Evolutionary conservation across 2,329 filamentous ascomycete genomes (phyloP).

Genomic region (Pseudocercospora cruenta): DNA sequence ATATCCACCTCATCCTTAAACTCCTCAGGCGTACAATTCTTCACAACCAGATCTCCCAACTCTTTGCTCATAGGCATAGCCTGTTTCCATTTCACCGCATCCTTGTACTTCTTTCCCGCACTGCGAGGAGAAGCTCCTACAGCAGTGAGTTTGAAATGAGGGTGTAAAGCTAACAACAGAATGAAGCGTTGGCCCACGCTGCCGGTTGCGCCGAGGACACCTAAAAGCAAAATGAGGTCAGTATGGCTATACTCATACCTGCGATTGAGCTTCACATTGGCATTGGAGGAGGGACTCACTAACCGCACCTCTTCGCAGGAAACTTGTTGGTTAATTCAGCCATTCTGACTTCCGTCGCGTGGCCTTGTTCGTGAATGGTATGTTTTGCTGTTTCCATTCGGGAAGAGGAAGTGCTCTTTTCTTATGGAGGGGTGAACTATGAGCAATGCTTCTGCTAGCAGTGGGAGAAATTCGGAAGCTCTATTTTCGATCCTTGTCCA

Average conservation of each 20-base stretch:
- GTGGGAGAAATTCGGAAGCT: slow-evolving; percentile 8
- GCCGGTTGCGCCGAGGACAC: slow-evolving; percentile 86
- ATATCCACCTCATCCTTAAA: slow-evolving; percentile 85
- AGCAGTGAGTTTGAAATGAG: slow-evolving; percentile 81
- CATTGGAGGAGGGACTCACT: slow-evolving; percentile 33
- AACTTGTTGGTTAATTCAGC: slow-evolving; percentile 42
- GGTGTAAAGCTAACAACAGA: slow-evolving; percentile 84
- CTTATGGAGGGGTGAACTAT: neutral
- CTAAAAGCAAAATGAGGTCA: slow-evolving; percentile 35
- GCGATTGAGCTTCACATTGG: slow-evolving; percentile 2
- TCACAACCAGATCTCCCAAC: slow-evolving; percentile 79
- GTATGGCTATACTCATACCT: neutral
- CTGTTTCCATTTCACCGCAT: slow-evolving; percentile 96
- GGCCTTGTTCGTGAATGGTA: slow-evolving; percentile 23
- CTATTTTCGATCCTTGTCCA: neutral
- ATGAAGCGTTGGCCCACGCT: slow-evolving; percentile 96
- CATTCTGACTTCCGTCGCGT: slow-evolving; percentile 28
- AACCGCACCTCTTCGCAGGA: slow-evolving; percentile 58
- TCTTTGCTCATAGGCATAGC: slow-evolving; percentile 75
- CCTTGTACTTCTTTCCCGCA: slow-evolving; percentile 90
- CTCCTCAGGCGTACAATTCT: slow-evolving; percentile 78
- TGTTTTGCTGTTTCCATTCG: slow-evolving; percentile 30
- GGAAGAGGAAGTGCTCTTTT: neutral
- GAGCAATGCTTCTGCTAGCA: slow-evolving; percentile 3
- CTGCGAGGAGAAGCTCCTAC: slow-evolving; percentile 88